Conservation (phyloP, 768 basidiomycete species). For the Leccinum imitatum region DNA sequence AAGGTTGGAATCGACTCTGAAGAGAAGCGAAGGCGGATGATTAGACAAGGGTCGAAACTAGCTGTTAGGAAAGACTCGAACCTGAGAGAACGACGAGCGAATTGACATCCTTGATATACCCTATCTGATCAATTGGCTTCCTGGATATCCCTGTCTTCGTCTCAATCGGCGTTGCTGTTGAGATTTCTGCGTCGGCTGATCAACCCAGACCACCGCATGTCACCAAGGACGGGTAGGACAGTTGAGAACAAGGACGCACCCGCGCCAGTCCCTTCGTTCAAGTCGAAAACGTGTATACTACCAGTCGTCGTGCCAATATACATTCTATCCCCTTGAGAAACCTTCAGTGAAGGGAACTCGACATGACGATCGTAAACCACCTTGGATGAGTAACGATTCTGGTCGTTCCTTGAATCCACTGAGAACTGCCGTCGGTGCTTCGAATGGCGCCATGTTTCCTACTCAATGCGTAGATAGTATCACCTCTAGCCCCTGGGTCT, state of each 20-base stretch:
- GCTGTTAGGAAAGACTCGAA: slow-evolving; percentile 33
- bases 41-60: not conserved
- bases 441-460: slow-evolving; percentile 35
- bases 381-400: slow-evolving; percentile 34
- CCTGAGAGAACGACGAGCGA: slow-evolving; percentile 85
- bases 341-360: not conserved
- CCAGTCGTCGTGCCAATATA: slow-evolving; percentile 64
- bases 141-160: slow-evolving; percentile 63
- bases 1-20: slow-evolving; percentile 74
- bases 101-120: slow-evolving; percentile 81
- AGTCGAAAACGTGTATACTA: slow-evolving; percentile 51
- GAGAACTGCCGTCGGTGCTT: slow-evolving; percentile 25
- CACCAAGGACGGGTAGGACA: slow-evolving; percentile 29
- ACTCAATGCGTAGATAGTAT: not conserved
- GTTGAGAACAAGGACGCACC: slow-evolving; percentile 30
- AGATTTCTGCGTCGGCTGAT: slow-evolving; percentile 7
- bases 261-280: slow-evolving; percentile 40
- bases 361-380: slow-evolving; percentile 10
- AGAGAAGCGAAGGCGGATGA: slow-evolving; percentile 2
- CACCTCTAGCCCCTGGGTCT: too few relatives aligned
- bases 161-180: slow-evolving; percentile 47
- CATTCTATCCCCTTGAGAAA: slow-evolving; percentile 48
- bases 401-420: slow-evolving; percentile 37
- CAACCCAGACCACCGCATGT: not conserved
- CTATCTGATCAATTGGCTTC: slow-evolving; percentile 84